Evolutionary conservation across 2,329 filamentous ascomycete species (phyloP).

Genomic region (Xylaria sp.): DNA sequence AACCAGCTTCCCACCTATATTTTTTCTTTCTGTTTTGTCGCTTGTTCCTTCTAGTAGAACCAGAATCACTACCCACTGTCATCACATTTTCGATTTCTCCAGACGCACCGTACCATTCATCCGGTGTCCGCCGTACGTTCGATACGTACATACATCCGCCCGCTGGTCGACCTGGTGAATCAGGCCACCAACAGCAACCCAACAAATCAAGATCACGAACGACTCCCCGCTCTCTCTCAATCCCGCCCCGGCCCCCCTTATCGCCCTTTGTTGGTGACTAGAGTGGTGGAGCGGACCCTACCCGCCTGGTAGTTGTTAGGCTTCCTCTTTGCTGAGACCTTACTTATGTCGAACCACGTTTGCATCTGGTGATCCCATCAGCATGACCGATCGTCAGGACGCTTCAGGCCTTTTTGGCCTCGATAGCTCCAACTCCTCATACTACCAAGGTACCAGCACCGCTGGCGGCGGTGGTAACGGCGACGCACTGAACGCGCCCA

Average conservation of each 20-base stretch:
- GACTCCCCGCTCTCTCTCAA: conserved; percentile 17
- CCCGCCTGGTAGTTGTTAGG: conserved; percentile 23
- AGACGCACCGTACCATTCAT: conserved; percentile 7
- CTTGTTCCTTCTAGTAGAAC: conserved; percentile 11
- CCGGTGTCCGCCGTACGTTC: conserved; percentile 28
- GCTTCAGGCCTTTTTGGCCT: conserved; percentile 57
- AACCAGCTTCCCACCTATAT: background rate
- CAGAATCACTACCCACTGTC: conserved; percentile 13
- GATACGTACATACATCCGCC: conserved; percentile 4
- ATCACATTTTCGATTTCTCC: conserved; percentile 5
- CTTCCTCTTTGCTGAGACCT: conserved; percentile 30
- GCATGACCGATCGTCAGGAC: conserved; percentile 51
- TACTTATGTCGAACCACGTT: conserved; percentile 51
- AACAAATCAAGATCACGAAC: conserved; percentile 30
- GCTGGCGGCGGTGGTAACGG: conserved; percentile 30
- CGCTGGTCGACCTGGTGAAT: conserved; percentile 28
- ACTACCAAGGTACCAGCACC: conserved; percentile 45
- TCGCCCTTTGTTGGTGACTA: conserved; percentile 24
- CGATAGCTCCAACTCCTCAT: conserved; percentile 53
- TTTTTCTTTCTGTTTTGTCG: background rate
- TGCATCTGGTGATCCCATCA: conserved; percentile 50
- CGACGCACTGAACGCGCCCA: conserved; percentile 26
- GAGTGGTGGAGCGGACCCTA: conserved; percentile 30
- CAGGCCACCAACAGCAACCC: conserved; percentile 34
- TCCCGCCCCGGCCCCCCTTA: conserved; percentile 18